A percentile compares a stretch with the other conserved stretches of the same genome.
These are phyloP conservation scores for Fusarium annulatum DNA, from an alignment of 2,329 filamentous ascomycete genomes.

Conservation along the genomic window DNA sequence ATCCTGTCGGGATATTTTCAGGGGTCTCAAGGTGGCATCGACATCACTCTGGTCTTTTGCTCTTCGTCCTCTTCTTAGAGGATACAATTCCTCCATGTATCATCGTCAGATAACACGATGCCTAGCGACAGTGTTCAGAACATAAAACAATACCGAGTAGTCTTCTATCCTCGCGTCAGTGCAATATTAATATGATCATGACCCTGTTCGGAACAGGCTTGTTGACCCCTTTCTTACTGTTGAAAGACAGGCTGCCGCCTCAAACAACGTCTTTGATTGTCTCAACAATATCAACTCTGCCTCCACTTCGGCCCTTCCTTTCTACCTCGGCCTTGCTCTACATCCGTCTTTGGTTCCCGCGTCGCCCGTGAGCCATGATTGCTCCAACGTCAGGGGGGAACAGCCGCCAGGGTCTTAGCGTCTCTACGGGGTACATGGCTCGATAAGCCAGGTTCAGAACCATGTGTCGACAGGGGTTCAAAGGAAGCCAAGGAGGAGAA, in stretches of 20 bases:
- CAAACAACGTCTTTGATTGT: background rate
- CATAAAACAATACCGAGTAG: conserved; percentile 14
- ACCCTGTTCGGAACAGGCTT: conserved; percentile 6
- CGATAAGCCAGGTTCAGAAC: conserved; percentile 19
- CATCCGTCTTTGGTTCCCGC: conserved; percentile 14
- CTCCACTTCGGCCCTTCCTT: conserved; percentile 25
- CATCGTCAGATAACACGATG: background rate
- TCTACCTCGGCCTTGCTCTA: conserved; percentile 2
- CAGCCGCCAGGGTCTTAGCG: background rate
- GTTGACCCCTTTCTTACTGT: background rate
- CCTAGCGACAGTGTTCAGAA: background rate
- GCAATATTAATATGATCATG: background rate
- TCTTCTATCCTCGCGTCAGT: conserved; percentile 1
- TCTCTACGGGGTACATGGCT: conserved; percentile 20
- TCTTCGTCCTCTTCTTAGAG: conserved; percentile 11
- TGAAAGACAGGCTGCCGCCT: background rate
- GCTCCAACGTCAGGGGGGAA: conserved; percentile 36
- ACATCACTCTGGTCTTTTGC: background rate
- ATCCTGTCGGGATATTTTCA: conserved; percentile 15
- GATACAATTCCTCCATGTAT: conserved; percentile 20
- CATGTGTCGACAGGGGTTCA: conserved; percentile 13
- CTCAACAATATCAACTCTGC: background rate
- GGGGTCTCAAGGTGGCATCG: conserved; percentile 13
- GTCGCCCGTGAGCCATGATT: conserved; percentile 16
- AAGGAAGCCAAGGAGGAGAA: conserved; percentile 12